Evolutionary conservation across 139 green algal genomes (phyloP).

Genomic region (Deuterostichococcus epilithicus): DNA sequence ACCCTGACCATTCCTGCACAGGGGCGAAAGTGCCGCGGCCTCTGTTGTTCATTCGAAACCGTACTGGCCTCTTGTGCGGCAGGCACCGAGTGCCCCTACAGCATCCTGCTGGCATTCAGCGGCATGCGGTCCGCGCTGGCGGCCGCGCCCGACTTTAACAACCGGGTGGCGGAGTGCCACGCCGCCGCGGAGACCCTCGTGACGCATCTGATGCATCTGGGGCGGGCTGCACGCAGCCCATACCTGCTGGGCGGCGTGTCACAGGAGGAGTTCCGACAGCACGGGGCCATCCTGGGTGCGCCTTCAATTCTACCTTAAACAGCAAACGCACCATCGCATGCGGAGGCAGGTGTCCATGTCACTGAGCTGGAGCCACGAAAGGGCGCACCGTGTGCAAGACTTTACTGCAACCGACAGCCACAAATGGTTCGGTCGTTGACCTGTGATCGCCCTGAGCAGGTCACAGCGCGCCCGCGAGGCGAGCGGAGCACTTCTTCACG

Average conservation of each 20-base stretch:
- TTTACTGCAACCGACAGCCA: no score
- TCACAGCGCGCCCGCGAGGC: neutral
- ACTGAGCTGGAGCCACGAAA: no score
- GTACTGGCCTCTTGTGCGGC: neutral
- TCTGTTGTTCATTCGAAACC: no score
- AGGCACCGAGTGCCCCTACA: neutral
- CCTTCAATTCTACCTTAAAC: no score
- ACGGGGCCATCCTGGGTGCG: neutral
- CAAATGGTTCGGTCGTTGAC: no score
- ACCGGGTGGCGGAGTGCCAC: neutral
- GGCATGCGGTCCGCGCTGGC: constrained; percentile 20
- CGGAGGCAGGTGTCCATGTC: no score
- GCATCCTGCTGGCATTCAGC: constrained; percentile 32
- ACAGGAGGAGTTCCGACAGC: neutral
- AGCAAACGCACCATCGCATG: no score
- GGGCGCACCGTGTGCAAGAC: no score
- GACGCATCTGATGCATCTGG: no score
- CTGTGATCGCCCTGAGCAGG: neutral
- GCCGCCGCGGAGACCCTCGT: neutral
- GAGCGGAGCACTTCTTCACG: constrained; percentile 29
- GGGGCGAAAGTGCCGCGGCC: no score
- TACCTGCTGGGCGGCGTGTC: neutral
- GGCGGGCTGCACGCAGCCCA: no score
- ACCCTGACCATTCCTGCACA: no score
- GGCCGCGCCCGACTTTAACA: constrained; percentile 23